Base-by-base conservation (phyloP, 345 rosid genomes). In the Syzygium aqueum region DNA sequence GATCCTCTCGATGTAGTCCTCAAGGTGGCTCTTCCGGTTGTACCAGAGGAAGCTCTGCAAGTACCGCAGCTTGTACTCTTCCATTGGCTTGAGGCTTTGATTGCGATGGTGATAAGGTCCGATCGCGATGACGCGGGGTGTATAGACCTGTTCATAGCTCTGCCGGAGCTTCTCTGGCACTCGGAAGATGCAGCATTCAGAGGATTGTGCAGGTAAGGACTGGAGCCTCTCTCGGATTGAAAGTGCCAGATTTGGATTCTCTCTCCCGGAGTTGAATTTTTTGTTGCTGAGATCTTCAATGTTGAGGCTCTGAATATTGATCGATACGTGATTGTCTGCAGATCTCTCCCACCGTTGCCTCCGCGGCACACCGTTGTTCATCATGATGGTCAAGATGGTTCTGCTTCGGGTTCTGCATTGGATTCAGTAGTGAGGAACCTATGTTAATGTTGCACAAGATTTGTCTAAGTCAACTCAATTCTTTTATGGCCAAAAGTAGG, bases 71-170 rank as follows among this genome's bases (percentile, higher is more conserved):
- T 90, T 89, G 27, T 88, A 53, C 13, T 85, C 77, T 30, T 87
- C 91, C 91, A 87, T 90, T 30, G 87, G 53, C 17, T 15, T 27
- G 8, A 90, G 63, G 30, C 77, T 53, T 13, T 23, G 9, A 9
- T 37, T 22, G 22, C 25, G 85, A 12, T 84, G 88, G 63, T 90
- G 91, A 17, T 87, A 30, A 1, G 91, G 91, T 10, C 91, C 90
- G 22, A 90, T 84, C 1, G 92, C 85, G 11, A 90, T 86, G 14
- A 86, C 11, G 27, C 63, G 43, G 10, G 84, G 0, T 63, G 12
- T 50, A 86, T 85, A 50, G 87, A 88, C 14, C 78, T 6, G 19
- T 88, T 85, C 61, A 89, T 84, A 0, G 2, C 15, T 13, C 28
- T 28, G 3, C 57, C n/a, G 22, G 87, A 30, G 27, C 16, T 8